Evolutionary conservation across 2,329 filamentous ascomycete genomes (phyloP), one percentile per base, ranked within the genome.

Genomic region (Xylariaceae sp.): DNA sequence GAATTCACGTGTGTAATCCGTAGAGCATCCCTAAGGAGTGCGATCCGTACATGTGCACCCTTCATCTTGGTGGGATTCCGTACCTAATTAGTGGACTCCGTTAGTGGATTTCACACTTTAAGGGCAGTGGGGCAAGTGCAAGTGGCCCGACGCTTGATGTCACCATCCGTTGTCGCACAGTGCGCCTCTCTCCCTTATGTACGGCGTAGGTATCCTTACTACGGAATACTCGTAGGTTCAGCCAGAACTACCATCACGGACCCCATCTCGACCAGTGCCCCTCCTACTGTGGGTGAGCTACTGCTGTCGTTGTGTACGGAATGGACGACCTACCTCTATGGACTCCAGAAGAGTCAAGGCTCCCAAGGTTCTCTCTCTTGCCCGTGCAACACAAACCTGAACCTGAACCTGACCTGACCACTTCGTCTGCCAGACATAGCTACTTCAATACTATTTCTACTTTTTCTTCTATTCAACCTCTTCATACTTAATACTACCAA

Each of bases 111-210:
- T 41, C 37, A 3, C 11, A 9, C 4, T 41, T 41, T 8, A 17
- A 23, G 47, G 8, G 11, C 23, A 13, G 53, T 57, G 59, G 57
- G 49, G 57, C 48, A 13, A 15, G 9, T 4, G 13, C 48, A 13
- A 30, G 23, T 30, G 34, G 35, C 35, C 35, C 37, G 45, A 17
- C 49, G 41, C 58, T 58, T 61, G 58, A 63, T 63, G 61, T 63
- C 58, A 61, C 61, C 37, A 54, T 47, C 56, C 53, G 53, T 56
- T 53, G 37, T 34, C 50, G 44, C 44, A 62, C 61, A 62, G 61
- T 62, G 53, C 23, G 35, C 39, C 8, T 48, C 49, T 52, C 10
- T 4, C 15, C 18, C 41, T 51, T 39, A 30, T 48, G 6, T 7
- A 11, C 34, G 23, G 23, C 4, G 23, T 30, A 30, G 2, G 23